Evolutionary conservation across 495 filamentous ascomycete species (phyloP).

Genomic region (Podospora pseudoanserina): DNA sequence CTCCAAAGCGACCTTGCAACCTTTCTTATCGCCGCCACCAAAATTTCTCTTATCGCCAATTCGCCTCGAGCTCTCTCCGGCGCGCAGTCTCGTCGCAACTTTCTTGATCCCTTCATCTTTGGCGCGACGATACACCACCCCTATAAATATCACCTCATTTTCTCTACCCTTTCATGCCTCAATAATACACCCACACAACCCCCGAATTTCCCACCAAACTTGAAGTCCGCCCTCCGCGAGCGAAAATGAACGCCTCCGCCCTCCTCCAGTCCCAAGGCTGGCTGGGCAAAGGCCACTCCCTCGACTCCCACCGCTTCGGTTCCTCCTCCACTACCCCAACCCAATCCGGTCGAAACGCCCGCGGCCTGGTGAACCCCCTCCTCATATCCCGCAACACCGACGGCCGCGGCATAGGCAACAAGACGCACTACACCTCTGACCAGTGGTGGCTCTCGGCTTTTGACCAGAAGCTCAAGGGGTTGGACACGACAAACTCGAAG

Average conservation of each 20-base stretch:
- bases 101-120: not conserved
- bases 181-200: not conserved
- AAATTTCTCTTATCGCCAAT: slow-evolving; percentile 14
- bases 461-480: slow-evolving; percentile 69
- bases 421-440: slow-evolving; percentile 58
- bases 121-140: not conserved
- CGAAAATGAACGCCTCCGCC: slow-evolving; percentile 29
- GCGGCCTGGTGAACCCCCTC: slow-evolving; percentile 65
- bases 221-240: not conserved
- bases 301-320: slow-evolving; percentile 42
- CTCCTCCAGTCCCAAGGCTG: slow-evolving; percentile 70
- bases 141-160: not conserved
- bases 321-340: not conserved
- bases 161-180: slow-evolving; percentile 1
- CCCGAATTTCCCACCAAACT: not conserved
- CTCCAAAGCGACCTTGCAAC: not conserved
- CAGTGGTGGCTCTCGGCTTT: slow-evolving; percentile 84
- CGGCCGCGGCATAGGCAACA: slow-evolving; percentile 65
- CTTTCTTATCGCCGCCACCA: not conserved
- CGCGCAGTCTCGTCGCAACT: not conserved
- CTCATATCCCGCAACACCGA: slow-evolving; percentile 65
- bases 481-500: slow-evolving; percentile 51
- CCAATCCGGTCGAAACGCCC: slow-evolving; percentile 52
- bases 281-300: slow-evolving; percentile 69
- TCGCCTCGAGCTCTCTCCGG: not conserved